A percentile compares a stretch with the other conserved stretches of the same genome.
These are phyloP conservation scores for Suillus placidus DNA, from an alignment of 768 basidiomycete species.

Conservation along the genomic window DNA sequence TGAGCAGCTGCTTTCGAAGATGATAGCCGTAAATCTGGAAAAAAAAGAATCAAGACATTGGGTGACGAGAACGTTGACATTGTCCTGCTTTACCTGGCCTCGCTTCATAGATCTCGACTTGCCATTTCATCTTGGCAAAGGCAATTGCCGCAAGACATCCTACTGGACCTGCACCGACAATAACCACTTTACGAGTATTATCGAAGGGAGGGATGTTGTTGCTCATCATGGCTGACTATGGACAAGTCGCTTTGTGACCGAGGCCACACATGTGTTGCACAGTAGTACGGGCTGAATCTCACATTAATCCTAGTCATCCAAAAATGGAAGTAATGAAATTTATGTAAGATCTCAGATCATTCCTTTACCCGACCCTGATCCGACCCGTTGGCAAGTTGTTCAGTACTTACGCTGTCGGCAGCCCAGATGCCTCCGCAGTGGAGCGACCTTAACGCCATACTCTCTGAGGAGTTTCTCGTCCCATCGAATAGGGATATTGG, in stretches of 20 bases:
- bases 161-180: conserved; percentile 92
- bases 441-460: conserved; percentile 29
- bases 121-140: conserved; percentile 86
- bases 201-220: conserved; percentile 4
- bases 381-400: neutral
- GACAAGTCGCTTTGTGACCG: neutral
- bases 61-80: conserved; percentile 19
- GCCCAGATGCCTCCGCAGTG: conserved; percentile 20
- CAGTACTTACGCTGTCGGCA: neutral
- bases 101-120: conserved; percentile 77
- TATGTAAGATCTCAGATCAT: conserved; percentile 20
- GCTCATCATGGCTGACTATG: conserved; percentile 23
- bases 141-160: conserved; percentile 89
- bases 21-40: conserved; percentile 71
- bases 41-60: conserved; percentile 14
- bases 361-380: conserved; percentile 11
- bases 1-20: conserved; percentile 64
- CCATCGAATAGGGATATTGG: conserved; percentile 58
- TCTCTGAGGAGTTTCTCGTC: conserved; percentile 57
- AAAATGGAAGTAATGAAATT: conserved; percentile 18
- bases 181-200: conserved; percentile 49
- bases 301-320: conserved; percentile 10
- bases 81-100: conserved; percentile 60
- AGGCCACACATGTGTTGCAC: neutral
- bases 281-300: neutral